Conservation (phyloP, 1,284 basidiomycete genomes). For the Pseudozyma thailandica region DNA sequence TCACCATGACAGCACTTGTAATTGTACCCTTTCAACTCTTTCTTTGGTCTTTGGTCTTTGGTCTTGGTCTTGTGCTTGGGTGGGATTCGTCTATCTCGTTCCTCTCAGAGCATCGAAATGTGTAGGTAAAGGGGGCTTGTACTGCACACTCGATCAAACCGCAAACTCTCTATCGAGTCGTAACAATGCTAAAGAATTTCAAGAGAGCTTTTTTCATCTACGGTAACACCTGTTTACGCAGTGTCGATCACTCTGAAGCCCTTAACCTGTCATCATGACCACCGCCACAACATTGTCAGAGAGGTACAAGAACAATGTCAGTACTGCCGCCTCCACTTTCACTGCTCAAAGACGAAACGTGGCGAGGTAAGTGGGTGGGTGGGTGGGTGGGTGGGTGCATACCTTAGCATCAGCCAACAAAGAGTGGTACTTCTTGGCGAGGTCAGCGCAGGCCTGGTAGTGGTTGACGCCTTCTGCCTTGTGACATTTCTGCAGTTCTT, state of each 20-base stretch:
- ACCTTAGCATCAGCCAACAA: constrained; percentile 89
- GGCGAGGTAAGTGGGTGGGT: background rate
- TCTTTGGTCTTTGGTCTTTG: no score
- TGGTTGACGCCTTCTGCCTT: constrained; percentile 81
- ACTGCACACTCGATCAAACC: no score
- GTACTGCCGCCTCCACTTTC: background rate
- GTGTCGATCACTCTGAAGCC: constrained; percentile 56
- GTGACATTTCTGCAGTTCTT: constrained; percentile 92
- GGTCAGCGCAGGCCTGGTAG: constrained; percentile 79
- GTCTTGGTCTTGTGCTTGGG: no score
- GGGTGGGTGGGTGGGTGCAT: constrained; percentile 67
- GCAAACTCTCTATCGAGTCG: no score
- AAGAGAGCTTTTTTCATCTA: no score
- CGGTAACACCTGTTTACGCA: constrained; percentile 16
- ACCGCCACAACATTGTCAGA: background rate
- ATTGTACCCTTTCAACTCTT: constrained; percentile 15
- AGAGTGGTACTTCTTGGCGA: constrained; percentile 83
- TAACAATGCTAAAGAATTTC: no score
- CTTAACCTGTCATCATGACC: constrained; percentile 39
- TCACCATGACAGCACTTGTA: constrained; percentile 8
- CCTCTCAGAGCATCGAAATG: no score
- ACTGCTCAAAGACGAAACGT: no score
- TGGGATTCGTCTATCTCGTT: background rate
- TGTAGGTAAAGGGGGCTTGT: no score
- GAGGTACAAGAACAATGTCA: background rate